Base-by-base conservation (phyloP, 2,329 filamentous ascomycete genomes). In the Onygenales sp. region DNA sequence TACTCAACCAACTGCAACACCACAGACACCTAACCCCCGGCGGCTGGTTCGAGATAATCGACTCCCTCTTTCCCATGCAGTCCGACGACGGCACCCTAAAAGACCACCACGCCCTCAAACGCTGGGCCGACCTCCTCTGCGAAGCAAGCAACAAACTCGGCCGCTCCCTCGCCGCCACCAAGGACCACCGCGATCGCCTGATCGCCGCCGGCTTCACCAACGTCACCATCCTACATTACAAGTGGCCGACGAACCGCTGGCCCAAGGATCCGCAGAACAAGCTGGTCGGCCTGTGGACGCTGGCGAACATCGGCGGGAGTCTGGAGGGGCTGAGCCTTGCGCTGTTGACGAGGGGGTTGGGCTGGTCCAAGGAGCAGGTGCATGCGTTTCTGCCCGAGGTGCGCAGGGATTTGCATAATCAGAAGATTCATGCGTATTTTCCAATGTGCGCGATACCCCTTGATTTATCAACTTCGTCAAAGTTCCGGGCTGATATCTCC, bases 41-140 rank as follows among this genome's bases (percentile, higher is more conserved):
- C 10, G 73, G 66, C 11, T 75, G 65, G 55, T 59, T 75, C 54
- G 72, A 75, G 57, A 69, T 75, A 52, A 59, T 72, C 35, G 73
- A 76, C 43, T 61, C 63, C 52, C 61, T 60, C 53, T 59, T 66
- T 32, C 59, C 63, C 33, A 61, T 64, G 49, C 56, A 57, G 39
- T 61, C 56, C 27, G 62, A 64, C 8, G 63, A 68, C 55, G 60
- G 58, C 9, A 60, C 60, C n/a, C 52, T 69, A 8, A 4, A 17
- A 9, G 43, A 45, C 2, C 55, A 64, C 44, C 50, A 56, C n/a
- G 57, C 54, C 8, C 50, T 66, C 13, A 57, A 58, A 8, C 56
- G 60, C 46, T 68, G 63, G 64, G 58, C 52, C 21, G 43, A 47
- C n/a, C 39, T 54, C 10, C 53, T 61, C 17, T 52, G 38, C 32